Conservation (phyloP, 1,139 yeast genomes). For the Wickerhamiella pararugosa region DNA sequence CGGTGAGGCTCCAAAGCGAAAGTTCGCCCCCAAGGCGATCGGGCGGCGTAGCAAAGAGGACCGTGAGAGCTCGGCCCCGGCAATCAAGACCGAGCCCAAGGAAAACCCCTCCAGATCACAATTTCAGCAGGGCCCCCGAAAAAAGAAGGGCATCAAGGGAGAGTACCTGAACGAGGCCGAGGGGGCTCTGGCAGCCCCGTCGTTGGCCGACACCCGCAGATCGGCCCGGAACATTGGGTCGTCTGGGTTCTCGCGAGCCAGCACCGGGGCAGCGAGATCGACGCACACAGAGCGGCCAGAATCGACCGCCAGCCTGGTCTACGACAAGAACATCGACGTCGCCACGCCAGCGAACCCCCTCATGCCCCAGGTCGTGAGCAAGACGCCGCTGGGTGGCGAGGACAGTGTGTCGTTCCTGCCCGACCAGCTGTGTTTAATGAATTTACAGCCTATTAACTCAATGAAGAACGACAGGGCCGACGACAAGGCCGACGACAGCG, state of each 20-base stretch:
- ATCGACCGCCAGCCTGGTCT: not conserved
- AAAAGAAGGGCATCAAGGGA: constrained; percentile 6
- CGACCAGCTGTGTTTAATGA: constrained; percentile 5
- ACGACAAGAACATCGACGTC: not conserved
- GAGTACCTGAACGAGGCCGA: constrained; percentile 15
- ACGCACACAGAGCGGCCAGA: not conserved
- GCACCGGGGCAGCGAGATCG: not conserved
- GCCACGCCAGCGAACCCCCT: not conserved
- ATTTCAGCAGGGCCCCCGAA: constrained; percentile 10
- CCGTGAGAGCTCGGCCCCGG: constrained; percentile 61
- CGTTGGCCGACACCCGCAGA: constrained; percentile 7
- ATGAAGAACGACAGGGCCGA: not conserved
- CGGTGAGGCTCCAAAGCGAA: constrained; percentile 20
- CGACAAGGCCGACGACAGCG: constrained; percentile 1
- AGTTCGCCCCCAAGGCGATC: constrained; percentile 72
- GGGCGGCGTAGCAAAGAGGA: constrained; percentile 73
- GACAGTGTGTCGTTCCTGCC: not conserved
- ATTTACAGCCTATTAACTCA: constrained; percentile 1
- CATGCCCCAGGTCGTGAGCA: constrained; percentile 3
- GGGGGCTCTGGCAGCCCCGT: constrained; percentile 17
- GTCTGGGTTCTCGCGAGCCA: not conserved
- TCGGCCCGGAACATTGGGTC: not conserved
- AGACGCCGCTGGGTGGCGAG: not conserved
- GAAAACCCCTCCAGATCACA: not conserved
- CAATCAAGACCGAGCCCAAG: constrained; percentile 27